Conservation (phyloP, 176 grass and related monocot species). For the Urochloa ruziziensis region DNA sequence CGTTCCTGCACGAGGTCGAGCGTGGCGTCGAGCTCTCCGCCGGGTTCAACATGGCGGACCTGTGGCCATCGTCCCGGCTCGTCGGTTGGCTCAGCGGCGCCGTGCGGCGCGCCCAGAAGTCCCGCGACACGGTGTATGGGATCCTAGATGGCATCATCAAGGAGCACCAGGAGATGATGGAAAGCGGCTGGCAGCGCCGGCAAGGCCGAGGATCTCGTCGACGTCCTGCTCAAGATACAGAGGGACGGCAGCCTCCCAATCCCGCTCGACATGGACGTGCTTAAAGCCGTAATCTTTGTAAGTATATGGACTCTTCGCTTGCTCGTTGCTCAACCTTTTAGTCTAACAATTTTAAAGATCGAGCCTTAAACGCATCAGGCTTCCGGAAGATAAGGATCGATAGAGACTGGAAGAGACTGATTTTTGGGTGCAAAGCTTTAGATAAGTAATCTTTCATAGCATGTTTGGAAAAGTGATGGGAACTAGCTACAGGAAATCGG, state of each 20-base stretch:
- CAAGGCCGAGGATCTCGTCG: constrained; percentile 41
- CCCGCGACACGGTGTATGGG: constrained; percentile 32
- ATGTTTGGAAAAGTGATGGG: background rate
- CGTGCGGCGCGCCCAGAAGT: constrained; percentile 19
- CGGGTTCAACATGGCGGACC: constrained; percentile 53
- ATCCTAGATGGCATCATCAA: constrained; percentile 58
- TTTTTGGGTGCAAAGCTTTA: too few species aligned
- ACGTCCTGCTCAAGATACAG: constrained; percentile 58
- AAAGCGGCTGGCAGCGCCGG: background rate
- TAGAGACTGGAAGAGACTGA: too few species aligned
- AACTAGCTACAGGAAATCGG: too few species aligned
- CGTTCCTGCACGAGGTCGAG: constrained; percentile 33
- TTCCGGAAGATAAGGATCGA: too few species aligned
- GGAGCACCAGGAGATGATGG: constrained; percentile 39
- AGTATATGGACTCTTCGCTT: background rate
- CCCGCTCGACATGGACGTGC: constrained; percentile 37
- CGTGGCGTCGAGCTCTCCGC: background rate
- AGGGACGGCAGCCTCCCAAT: constrained; percentile 29
- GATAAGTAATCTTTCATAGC: too few species aligned
- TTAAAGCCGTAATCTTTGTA: constrained; percentile 66
- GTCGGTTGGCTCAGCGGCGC: constrained; percentile 32
- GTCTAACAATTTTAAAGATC: too few species aligned
- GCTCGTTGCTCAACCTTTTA: too few species aligned
- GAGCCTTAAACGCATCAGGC: too few species aligned
- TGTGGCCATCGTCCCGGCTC: constrained; percentile 54